Evolutionary conservation across 345 rosid genomes (phyloP), one percentile per base, ranked within the genome.

Genomic region (Corchorus olitorius): DNA sequence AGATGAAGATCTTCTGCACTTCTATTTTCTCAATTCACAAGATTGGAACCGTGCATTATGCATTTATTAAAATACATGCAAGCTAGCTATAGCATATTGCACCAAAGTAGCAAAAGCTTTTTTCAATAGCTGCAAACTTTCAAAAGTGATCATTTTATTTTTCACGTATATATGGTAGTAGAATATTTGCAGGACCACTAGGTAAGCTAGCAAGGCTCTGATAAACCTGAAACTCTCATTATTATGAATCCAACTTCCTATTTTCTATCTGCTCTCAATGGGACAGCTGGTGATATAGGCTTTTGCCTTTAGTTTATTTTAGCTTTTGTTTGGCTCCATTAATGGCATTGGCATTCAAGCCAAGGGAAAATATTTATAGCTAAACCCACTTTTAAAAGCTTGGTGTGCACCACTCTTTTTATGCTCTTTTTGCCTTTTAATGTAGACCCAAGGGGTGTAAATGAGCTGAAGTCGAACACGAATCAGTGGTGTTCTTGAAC

Each of bases 221-320:
- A 13, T 61, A 2, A 61, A 14, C 9, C 65, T 13, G 39, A 60
- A 33, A 60, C 37, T 12, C 3, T 16, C 41, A 39, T 39, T 35
- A 61, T 61, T 61, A 61, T 33, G 65, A 61, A 61, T 9, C 65
- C 64, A 27, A 60, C 64, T 16, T 61, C 65, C 10, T 6, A 61
- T 61, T 17, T 16, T 41, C 65, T 6, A 33, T 12, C 8, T 33
- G 64, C 27, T 60, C 8, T 10, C 39, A 8, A 60, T 6, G 33
- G 48, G 48, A 7, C 9, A 45, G 48, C 9, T 45, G 48, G 48
- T 45, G 48, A 45, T 45, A 5, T 39, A 39, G 43, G 43, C 43
- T 6, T 39, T 45, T 45, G 48, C 48, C 48, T 45, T 45, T 49
- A 12, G 16, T 12, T 49, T 12, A 0, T 1, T 3, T 49, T 49